Base-by-base conservation (phyloP, 2,329 filamentous ascomycete species). In the Septoria linicola region DNA sequence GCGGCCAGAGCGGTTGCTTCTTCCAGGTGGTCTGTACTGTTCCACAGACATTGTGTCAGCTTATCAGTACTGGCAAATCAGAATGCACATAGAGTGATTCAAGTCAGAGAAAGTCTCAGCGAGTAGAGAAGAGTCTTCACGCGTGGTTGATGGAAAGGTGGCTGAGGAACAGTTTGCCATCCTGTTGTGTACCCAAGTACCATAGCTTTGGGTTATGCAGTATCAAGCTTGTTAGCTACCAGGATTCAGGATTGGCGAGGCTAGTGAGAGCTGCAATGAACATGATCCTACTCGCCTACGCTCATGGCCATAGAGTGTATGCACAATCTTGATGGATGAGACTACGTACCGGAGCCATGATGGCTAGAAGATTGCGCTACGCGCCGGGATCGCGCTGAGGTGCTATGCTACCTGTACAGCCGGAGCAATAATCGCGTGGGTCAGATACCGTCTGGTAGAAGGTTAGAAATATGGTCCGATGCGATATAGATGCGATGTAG, bases 1-100 rank as follows among this genome's bases (percentile, higher is more conserved):
- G 54, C 80, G 78, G 51, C 79, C 75, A 53, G 77, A 78, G 59
- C 81, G 76, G 53, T 80, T 79, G 54, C 78, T 79, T 16, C 79
- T 77, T 56, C 80, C 79, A 51, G 78, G 76, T 39, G 78, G 76
- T 45, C 79, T 74, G 60, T 81, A 80, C 79, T 81, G 65, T 42
- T 63, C 61, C 25, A 51, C 16, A 25, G 16, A 40, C 36, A 51
- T 50, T 54, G 60, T 60, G 50, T 60, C 41, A 60, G 56, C 42
- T 20, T 30, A 35, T 30, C 14, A 13, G 16, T 10, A 16, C 19
- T n/a, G n/a, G n/a, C n/a, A n/a, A n/a, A n/a, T n/a, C n/a, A n/a
- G n/a, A n/a, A n/a, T n/a, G n/a, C n/a, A n/a, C n/a, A n/a, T n/a
- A n/a, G n/a, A n/a, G n/a, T n/a, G n/a, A n/a, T 14, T 31, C 31